These are phyloP conservation scores for Citrus maxima DNA, from an alignment of 345 rosid species.

Conservation along the genomic window DNA sequence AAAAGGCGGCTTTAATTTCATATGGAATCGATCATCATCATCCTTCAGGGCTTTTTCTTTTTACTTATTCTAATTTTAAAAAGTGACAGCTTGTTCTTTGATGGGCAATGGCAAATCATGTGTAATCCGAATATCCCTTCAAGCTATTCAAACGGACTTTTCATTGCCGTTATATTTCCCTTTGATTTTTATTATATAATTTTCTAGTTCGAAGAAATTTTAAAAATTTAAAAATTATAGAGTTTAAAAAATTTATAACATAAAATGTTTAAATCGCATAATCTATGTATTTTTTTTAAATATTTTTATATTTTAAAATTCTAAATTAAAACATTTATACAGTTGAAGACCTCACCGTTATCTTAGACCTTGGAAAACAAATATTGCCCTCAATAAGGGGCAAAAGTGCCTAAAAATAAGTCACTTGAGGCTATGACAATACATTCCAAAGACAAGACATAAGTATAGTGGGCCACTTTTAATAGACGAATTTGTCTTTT, in stretches of 20 bases:
- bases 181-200: not conserved
- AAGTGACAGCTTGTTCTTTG: not conserved
- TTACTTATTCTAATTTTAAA: constrained; percentile 4
- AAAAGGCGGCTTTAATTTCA: constrained; percentile 16
- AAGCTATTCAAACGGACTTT: not conserved
- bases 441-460: too few species aligned
- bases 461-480: not conserved
- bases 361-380: not conserved
- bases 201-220: too few species aligned
- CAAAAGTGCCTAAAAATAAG: too few species aligned
- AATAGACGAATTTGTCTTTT: constrained; percentile 13
- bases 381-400: too few species aligned
- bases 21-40: not conserved
- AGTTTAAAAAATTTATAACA: too few species aligned
- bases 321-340: too few species aligned
- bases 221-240: too few species aligned
- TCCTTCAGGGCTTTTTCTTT: not conserved
- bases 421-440: not conserved
- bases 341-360: too few species aligned
- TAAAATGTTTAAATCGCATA: too few species aligned
- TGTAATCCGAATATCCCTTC: constrained; percentile 24
- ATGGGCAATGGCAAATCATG: not conserved
- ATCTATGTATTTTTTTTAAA: too few species aligned
- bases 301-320: too few species aligned
- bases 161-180: not conserved